Percentiles rank a stretch among this genome's conserved stretches.
These are phyloP conservation scores for Candolleomyces efflorescens DNA, from an alignment of 768 basidiomycete genomes.

Conservation along the genomic window DNA sequence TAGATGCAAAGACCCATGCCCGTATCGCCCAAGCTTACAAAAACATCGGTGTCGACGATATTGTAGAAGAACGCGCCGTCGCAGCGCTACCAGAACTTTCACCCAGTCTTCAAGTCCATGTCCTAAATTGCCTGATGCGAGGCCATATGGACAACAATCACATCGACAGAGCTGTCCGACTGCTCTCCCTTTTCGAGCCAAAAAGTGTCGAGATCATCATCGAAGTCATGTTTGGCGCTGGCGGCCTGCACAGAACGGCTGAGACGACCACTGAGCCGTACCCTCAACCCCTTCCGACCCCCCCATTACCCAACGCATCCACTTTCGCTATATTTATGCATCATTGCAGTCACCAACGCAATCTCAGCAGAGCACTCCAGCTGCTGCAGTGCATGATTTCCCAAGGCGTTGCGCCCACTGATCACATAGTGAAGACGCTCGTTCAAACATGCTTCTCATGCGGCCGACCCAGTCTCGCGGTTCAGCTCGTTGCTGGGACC, in stretches of 20 bases:
- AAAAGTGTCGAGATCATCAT: slow-evolving; percentile 18
- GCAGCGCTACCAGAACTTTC: slow-evolving; percentile 40
- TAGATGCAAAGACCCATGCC: slow-evolving; percentile 56
- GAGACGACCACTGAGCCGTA: not conserved
- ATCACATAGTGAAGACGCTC: slow-evolving; percentile 46
- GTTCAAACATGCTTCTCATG: slow-evolving; percentile 51
- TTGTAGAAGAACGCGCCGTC: slow-evolving; percentile 51
- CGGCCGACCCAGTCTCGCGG: slow-evolving; percentile 44
- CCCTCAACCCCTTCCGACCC: not conserved
- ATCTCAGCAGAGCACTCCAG: slow-evolving; percentile 41
- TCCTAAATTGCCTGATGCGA: slow-evolving; percentile 69
- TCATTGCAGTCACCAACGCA: slow-evolving; percentile 39
- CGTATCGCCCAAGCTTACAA: slow-evolving; percentile 57
- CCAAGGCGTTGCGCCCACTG: slow-evolving; percentile 40
- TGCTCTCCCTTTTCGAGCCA: slow-evolving; percentile 46
- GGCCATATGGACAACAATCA: slow-evolving; percentile 55
- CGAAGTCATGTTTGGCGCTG: slow-evolving; percentile 15
- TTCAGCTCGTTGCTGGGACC: slow-evolving; percentile 45
- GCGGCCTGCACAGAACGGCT: not conserved
- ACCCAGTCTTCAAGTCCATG: slow-evolving; percentile 37
- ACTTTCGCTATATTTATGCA: slow-evolving; percentile 66
- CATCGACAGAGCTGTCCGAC: slow-evolving; percentile 36
- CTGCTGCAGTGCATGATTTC: slow-evolving; percentile 45
- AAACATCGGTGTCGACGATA: slow-evolving; percentile 50
- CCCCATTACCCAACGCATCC: slow-evolving; percentile 43